Base-by-base conservation (phyloP, 2,329 filamentous ascomycete genomes). In the Aureobasidium melanogenum region DNA sequence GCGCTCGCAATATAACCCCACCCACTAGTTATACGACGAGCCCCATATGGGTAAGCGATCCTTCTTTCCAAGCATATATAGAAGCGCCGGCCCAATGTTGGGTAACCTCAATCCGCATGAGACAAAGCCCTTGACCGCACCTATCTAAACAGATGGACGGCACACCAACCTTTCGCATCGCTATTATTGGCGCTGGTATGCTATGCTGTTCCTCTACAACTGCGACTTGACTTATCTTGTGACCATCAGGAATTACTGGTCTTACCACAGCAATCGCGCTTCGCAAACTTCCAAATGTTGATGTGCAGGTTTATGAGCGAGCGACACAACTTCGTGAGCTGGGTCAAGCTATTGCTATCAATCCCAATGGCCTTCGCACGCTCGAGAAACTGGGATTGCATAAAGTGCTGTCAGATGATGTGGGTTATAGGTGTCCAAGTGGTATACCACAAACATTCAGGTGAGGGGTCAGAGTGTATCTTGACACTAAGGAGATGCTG, bases 331-430 rank as follows among this genome's bases (percentile, higher is more conserved):
- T 76, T 34, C 69, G 67, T 55, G 74, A 75, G 61, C 71, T 76
- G 14, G 73, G 74, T 10, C 74, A 73, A 5, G 73, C 70, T 32
- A 75, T 76, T 22, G 72, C 72, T 6, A 61, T 76, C 12, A 71
- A 72, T 0, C 74, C 74, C 2, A 76, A 75, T 67, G 74, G 74
- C 3, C 66, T 76, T 54, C 66, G 68, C 54, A 72, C 72, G 12
- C 66, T 76, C 17, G 68, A 75, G 55, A 66, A 66, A 58, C 62
- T 75, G 17, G 74, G 72, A 17, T 64, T 76, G 12, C 41, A 69
- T 1, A 69, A 72, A 65, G 70, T 68, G 8, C 67, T 75, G 22
- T 66, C 67, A 26, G 70, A 72, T 34, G 67, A 70, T 6, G 65
- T 74, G 41, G 71, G 67, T 2, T 74, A 70, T 63, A 69, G 72